Conservation (phyloP, 148 eudicot species). For the Simmondsia chinensis region DNA sequence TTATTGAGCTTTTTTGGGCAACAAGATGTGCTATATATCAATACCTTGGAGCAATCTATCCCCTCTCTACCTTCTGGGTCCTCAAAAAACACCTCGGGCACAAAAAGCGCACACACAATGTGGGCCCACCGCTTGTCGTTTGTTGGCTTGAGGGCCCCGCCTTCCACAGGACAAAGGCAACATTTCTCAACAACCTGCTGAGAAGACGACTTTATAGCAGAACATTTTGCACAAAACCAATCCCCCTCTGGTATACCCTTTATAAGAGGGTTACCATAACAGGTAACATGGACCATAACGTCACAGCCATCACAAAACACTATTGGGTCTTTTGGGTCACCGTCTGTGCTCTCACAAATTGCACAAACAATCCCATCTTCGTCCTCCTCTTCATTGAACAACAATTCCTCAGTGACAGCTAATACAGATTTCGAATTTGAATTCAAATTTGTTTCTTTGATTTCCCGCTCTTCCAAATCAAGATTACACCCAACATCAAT, state of each 20-base stretch:
- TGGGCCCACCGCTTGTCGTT: slow-evolving; percentile 66
- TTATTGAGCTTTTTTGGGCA: too few species aligned
- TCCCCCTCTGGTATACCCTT: slow-evolving; percentile 75
- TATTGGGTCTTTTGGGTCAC: slow-evolving; percentile 75
- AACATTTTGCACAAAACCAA: slow-evolving; percentile 74
- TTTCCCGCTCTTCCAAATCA: background rate
- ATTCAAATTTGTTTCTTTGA: background rate
- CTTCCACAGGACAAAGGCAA: slow-evolving; percentile 53
- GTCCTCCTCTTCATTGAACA: slow-evolving; percentile 13
- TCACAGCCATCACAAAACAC: slow-evolving; percentile 95
- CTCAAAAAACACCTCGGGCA: slow-evolving; percentile 82
- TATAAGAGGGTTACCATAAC: slow-evolving; percentile 67
- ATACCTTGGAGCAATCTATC: slow-evolving; percentile 50
- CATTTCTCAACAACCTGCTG: slow-evolving; percentile 11
- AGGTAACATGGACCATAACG: slow-evolving; percentile 73
- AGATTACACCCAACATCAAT: background rate
- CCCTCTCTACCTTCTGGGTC: slow-evolving; percentile 72
- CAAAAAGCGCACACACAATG: slow-evolving; percentile 58
- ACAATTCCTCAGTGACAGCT: background rate
- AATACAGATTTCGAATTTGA: background rate
- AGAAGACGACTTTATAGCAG: slow-evolving; percentile 2
- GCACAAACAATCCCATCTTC: slow-evolving; percentile 84
- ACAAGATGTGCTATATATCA: too few species aligned
- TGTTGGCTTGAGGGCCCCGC: slow-evolving; percentile 75
- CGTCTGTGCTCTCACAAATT: slow-evolving; percentile 79